Percentiles rank a stretch among this genome's conserved stretches.
phyloP scores from a whole-genome alignment of 2,329 filamentous ascomycete species.

The Fusarium kyushuense region DNA sequence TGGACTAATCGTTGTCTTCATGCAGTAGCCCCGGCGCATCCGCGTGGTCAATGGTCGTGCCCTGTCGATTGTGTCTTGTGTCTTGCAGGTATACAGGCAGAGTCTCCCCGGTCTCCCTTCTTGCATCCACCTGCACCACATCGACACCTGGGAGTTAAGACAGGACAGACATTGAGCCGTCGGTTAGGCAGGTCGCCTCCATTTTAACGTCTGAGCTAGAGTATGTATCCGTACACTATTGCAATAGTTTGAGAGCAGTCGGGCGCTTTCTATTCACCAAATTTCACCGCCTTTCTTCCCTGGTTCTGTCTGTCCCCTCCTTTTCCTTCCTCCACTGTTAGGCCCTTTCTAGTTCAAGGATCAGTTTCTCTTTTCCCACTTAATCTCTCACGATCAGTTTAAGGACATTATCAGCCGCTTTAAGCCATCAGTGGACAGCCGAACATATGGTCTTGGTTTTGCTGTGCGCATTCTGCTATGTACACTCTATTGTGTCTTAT shows the following conservation, averaged over 20 bases:
- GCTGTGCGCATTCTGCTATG: not conserved
- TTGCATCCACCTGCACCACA: slow-evolving; percentile 37
- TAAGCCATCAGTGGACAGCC: slow-evolving; percentile 27
- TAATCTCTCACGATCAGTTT: slow-evolving; percentile 37
- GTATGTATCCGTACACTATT: slow-evolving; percentile 12
- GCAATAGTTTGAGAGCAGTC: slow-evolving; percentile 13
- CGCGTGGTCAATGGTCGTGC: slow-evolving; percentile 39
- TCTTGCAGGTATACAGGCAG: slow-evolving; percentile 23
- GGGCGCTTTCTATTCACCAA: slow-evolving; percentile 27
- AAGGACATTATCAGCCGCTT: slow-evolving; percentile 28
- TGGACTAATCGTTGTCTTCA: slow-evolving; percentile 43
- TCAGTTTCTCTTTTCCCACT: slow-evolving; percentile 37
- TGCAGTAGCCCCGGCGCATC: slow-evolving; percentile 42
- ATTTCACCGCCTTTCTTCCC: slow-evolving; percentile 48
- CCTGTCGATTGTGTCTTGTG: not conserved
- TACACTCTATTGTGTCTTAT: slow-evolving; percentile 9
- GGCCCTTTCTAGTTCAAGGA: slow-evolving; percentile 34
- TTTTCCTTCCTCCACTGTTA: slow-evolving; percentile 37
- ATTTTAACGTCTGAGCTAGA: slow-evolving; percentile 26
- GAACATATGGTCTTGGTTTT: slow-evolving; percentile 21
- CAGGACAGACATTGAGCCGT: slow-evolving; percentile 18
- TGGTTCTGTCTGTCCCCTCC: slow-evolving; percentile 17
- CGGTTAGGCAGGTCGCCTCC: slow-evolving; percentile 26
- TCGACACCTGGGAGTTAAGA: slow-evolving; percentile 30
- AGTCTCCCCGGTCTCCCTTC: slow-evolving; percentile 30